Evolutionary conservation across 768 basidiomycete species (phyloP), one percentile per base, ranked within the genome.

Genomic region (Serendipita indica): DNA sequence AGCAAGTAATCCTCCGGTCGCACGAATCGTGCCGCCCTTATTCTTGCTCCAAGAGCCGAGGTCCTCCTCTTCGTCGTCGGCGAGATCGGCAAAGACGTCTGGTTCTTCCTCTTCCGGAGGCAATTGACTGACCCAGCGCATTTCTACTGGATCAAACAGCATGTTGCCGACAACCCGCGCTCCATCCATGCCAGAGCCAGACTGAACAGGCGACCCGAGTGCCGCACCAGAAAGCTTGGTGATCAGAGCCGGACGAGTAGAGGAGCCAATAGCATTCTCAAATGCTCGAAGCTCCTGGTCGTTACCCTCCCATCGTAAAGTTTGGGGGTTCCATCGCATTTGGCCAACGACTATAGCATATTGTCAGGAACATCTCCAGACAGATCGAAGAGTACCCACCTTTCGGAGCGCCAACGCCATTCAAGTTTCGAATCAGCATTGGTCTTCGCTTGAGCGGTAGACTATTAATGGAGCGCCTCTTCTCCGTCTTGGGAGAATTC

Each of bases 241-340:
- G 67, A 99, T 99, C 58, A 99, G 80, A 14, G 94, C 94, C 4
- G 94, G 94, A 27, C 94, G 84, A 13, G 84, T 84, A 2, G 91
- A 89, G 12, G 85, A 83, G 46, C 83, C 81, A 46, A 87, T 78
- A 14, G 79, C 83, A 16, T 73, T 72, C 56, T 98, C 94, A 68
- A 98, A 99, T 58, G 91, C 92, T 60, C 86, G 83, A 30, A 97
- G 76, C 14, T 82, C 80, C 60, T 86, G 83, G 63, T 99, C 94
- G 69, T 99, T 98, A 57, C 94, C 94, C 74, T 99, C 94, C 94
- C 94, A 99, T 33, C 89, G 84, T 14, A 87, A 79, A 1, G 82
- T 82, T 16, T 72, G 73, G 37, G 94, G 93, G 70, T 99, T 98
- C 89, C 91, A 99, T 66, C 81, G 87, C 94, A 99, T 99, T 58